phyloP scores from a whole-genome alignment of 2,329 filamentous ascomycete genomes.

The Cladophialophora psammophila region DNA sequence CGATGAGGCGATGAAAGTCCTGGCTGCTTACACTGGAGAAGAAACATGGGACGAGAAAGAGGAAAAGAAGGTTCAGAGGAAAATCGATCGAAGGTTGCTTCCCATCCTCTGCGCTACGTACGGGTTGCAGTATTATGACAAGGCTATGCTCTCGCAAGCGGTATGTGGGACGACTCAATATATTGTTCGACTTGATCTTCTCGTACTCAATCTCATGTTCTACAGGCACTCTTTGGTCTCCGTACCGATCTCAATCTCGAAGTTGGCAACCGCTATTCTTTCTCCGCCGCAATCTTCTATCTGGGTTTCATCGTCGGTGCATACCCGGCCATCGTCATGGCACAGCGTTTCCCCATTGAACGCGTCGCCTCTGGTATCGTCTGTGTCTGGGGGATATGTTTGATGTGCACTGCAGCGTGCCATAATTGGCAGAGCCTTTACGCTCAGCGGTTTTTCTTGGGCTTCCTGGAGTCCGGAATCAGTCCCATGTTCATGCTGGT shows the following conservation, averaged over 20 bases:
- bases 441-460: conserved; percentile 69
- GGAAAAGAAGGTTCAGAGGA: conserved; percentile 29
- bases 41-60: conserved; percentile 29
- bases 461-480: conserved; percentile 68
- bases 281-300: conserved; percentile 60
- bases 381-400: conserved; percentile 70
- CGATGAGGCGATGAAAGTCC: conserved; percentile 36
- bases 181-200: neutral
- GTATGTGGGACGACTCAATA: conserved; percentile 43
- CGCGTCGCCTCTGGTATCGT: conserved; percentile 69
- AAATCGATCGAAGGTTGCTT: conserved; percentile 52
- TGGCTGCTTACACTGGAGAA: conserved; percentile 26
- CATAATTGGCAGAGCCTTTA: conserved; percentile 69
- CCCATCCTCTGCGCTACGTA: conserved; percentile 62
- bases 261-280: conserved; percentile 52
- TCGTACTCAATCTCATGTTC: neutral
- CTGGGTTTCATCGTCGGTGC: conserved; percentile 78
- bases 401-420: conserved; percentile 73
- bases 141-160: conserved; percentile 62
- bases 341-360: conserved; percentile 72
- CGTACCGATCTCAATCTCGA: conserved; percentile 51
- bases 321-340: conserved; percentile 74
- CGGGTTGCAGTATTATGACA: conserved; percentile 30
- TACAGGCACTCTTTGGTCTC: conserved; percentile 53
- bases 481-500: conserved; percentile 72